Conservation (phyloP, 2,329 filamentous ascomycete species). For the Epicoccum sorghinum region DNA sequence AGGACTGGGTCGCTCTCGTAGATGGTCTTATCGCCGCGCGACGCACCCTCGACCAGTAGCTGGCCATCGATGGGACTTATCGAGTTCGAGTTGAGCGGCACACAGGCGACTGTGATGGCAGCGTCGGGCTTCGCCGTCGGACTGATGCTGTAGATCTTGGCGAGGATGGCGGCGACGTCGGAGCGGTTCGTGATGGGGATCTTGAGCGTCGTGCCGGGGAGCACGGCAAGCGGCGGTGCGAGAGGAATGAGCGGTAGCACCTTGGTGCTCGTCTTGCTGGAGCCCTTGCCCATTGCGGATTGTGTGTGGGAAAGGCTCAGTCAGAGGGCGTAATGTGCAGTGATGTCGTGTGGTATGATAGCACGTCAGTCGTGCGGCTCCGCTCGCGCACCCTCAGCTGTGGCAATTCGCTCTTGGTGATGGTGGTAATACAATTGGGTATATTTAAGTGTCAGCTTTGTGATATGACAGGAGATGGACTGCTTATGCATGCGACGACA, state of each 20-base stretch:
- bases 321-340: background rate
- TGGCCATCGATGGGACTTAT: conserved; percentile 74
- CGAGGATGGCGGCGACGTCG: conserved; percentile 87
- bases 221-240: conserved; percentile 77
- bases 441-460: background rate
- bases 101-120: conserved; percentile 81
- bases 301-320: background rate
- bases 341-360: conserved; percentile 7
- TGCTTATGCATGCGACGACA: background rate
- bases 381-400: conserved; percentile 7
- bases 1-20: conserved; percentile 59
- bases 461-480: background rate
- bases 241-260: conserved; percentile 80
- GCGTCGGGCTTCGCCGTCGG: conserved; percentile 68
- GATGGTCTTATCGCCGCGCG: conserved; percentile 44
- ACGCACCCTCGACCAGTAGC: conserved; percentile 71
- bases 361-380: conserved; percentile 16
- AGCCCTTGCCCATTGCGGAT: conserved; percentile 43
- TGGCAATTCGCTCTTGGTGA: conserved; percentile 2
- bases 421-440: conserved; percentile 4
- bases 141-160: conserved; percentile 79
- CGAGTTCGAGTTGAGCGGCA: conserved; percentile 79
- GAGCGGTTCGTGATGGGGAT: conserved; percentile 83
- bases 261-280: conserved; percentile 43
- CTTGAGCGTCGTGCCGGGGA: conserved; percentile 84